Base-by-base conservation (phyloP, 495 filamentous ascomycete genomes). In the Friedmanniomyces simplex region DNA sequence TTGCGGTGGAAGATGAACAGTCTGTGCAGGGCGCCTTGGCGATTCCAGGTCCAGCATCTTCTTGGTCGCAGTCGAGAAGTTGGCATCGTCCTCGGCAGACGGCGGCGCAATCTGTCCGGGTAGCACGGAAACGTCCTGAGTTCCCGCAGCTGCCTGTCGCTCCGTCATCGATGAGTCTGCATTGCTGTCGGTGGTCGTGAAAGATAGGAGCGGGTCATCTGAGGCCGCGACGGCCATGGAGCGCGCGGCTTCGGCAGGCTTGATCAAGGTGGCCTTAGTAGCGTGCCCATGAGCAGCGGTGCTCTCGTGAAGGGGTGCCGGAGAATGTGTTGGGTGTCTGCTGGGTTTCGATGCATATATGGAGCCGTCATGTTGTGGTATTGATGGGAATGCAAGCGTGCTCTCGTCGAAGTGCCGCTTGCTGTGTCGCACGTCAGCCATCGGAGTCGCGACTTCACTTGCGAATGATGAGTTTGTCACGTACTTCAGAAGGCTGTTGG, bases 401-500 rank as follows among this genome's bases (percentile, higher is more conserved):
- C 79, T 69, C 71, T 86, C 82, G 67, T 88, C 77, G 63, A 91
- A 83, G 66, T 73, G 79, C 54, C 80, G 83, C 54, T 84, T 84
- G 76, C 88, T 91, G 68, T 18, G 3, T 25, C 18, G 18, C 12
- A 25, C n/a, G 37, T 54, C 12, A 54, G 51, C 49, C 18, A 26
- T 32, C 28, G 28, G 10, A 32, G 28, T 10, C 28, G 28, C 10
- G 30, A 24, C 25, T 21, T 49, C 46, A 49, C 20, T 24, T 21
- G 25, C 46, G 20, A 25, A 12, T 34, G 30, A 8, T 22, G n/a
- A 28, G 14, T 28, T 22, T 12, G 22, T 4, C 3, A 54, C 32
- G 10, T 82, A 95, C 90, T 83, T 82, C 52, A 82, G 64, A 54
- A 95, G 81, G 62, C 91, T 85, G 71, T 82, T 84, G 58, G 78